phyloP scores from a whole-genome alignment of 306 rosid species.

The Dryas octopetala region DNA sequence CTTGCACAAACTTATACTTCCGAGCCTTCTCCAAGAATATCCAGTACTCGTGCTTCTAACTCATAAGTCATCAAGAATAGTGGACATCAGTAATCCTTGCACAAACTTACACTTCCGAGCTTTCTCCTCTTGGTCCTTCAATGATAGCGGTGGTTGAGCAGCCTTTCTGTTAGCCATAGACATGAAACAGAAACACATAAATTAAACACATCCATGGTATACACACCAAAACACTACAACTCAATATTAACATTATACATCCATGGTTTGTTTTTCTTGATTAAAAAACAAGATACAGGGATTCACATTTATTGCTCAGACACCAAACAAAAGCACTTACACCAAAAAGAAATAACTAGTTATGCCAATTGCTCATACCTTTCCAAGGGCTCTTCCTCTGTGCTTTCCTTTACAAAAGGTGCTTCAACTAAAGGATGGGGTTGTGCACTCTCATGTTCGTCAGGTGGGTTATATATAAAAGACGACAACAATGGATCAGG shows the following conservation, averaged over 20 bases:
- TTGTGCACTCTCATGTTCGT: conserved; percentile 40
- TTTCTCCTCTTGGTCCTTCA: conserved; percentile 67
- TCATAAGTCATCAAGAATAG: conserved; percentile 68
- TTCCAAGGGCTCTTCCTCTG: conserved; percentile 43
- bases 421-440: conserved; percentile 46
- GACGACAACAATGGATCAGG: conserved; percentile 84
- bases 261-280: too few relatives aligned
- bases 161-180: conserved; percentile 49
- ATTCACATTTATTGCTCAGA: too few relatives aligned
- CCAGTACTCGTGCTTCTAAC: neutral
- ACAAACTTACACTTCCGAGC: conserved; percentile 70
- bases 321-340: too few relatives aligned
- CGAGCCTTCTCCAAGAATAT: conserved; percentile 51
- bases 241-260: too few relatives aligned
- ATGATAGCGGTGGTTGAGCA: conserved; percentile 41
- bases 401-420: conserved; percentile 41
- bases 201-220: too few relatives aligned
- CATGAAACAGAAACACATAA: too few relatives aligned
- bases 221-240: too few relatives aligned
- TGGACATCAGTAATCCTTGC: conserved; percentile 76
- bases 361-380: conserved; percentile 32
- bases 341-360: too few relatives aligned
- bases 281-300: too few relatives aligned
- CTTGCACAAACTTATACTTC: conserved; percentile 74
- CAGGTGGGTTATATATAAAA: conserved; percentile 65